Evolutionary conservation across 2,329 filamentous ascomycete genomes (phyloP).

Genomic region (Aureobasidium namibiae): DNA sequence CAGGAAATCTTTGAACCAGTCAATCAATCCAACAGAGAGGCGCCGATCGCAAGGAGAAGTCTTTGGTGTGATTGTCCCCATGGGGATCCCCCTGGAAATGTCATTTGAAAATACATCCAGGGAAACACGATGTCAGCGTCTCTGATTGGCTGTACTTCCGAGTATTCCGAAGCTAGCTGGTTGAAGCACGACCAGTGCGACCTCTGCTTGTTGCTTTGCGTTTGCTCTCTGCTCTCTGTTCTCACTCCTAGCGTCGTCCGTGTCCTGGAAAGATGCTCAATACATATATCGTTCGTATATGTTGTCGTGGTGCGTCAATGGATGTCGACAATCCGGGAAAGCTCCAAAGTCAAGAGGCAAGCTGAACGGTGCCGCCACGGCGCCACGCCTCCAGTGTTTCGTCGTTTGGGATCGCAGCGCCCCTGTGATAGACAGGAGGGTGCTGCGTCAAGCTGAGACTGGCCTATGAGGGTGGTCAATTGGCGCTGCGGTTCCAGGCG

Average conservation of each 20-base stretch:
- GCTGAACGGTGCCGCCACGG: background rate
- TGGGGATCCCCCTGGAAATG: background rate
- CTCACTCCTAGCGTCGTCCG: background rate
- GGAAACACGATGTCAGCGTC: background rate
- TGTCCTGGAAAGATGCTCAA: background rate
- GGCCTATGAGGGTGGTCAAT: background rate
- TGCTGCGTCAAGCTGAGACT: background rate
- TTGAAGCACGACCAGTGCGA: background rate
- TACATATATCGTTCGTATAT: too few species aligned
- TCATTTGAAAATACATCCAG: background rate
- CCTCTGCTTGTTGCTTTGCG: constrained; percentile 7
- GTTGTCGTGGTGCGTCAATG: too few species aligned
- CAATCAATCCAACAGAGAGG: background rate
- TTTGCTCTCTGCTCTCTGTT: background rate
- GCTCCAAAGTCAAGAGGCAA: background rate
- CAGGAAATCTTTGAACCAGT: background rate
- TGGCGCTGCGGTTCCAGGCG: constrained; percentile 10
- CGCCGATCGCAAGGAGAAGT: background rate
- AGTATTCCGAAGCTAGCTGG: background rate
- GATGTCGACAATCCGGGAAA: background rate
- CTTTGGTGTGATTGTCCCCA: constrained; percentile 17
- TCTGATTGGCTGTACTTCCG: background rate
- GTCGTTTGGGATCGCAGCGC: background rate
- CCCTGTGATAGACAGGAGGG: background rate
- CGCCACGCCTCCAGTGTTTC: background rate